Evolutionary conservation across 345 rosid genomes (phyloP).

Genomic region (Cochlearia excelsa): DNA sequence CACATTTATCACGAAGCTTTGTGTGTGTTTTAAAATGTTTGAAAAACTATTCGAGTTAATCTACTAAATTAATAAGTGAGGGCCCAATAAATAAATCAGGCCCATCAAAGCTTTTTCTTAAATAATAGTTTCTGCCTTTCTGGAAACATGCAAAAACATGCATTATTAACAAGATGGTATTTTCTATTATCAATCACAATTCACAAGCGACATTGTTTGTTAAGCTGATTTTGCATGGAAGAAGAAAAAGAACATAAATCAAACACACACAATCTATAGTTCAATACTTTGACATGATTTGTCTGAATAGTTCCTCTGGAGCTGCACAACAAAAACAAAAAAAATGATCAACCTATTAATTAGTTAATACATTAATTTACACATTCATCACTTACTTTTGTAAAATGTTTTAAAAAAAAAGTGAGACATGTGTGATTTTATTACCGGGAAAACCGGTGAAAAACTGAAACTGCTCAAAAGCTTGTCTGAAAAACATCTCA

Average conservation of each 20-base stretch:
- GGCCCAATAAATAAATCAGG: slow-evolving; percentile 2
- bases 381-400: neutral
- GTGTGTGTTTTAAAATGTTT: no score
- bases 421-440: neutral
- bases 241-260: neutral
- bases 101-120: slow-evolving; percentile 8
- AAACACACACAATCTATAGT: neutral
- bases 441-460: slow-evolving; percentile 79
- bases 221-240: slow-evolving; percentile 13
- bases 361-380: no score
- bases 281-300: slow-evolving; percentile 61
- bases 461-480: slow-evolving; percentile 76
- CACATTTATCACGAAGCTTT: neutral
- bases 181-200: no score
- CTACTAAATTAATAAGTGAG: no score
- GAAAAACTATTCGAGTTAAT: no score
- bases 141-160: no score
- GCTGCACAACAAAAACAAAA: slow-evolving; percentile 44
- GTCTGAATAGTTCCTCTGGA: slow-evolving; percentile 68
- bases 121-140: neutral
- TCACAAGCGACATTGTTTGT: neutral
- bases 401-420: neutral
- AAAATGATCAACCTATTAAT: neutral
- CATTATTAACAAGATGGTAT: no score
- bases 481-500: slow-evolving; percentile 95